Evolutionary conservation across 768 basidiomycete species (phyloP).

Genomic region (Mycena leptocephala): DNA sequence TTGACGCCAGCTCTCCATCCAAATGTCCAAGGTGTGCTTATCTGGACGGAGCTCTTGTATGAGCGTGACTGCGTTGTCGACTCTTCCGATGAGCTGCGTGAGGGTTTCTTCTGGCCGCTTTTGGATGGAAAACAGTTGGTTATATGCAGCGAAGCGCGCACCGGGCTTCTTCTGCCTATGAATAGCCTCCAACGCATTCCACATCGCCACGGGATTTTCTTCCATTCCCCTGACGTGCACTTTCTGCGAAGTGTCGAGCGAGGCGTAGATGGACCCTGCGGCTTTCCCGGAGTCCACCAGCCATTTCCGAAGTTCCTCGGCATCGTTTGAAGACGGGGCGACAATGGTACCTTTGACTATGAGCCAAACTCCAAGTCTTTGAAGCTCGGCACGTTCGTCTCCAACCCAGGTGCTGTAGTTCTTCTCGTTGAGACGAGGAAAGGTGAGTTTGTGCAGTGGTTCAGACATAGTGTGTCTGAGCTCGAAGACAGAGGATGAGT

Average conservation of each 20-base stretch:
- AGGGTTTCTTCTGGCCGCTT: background rate
- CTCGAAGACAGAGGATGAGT: background rate
- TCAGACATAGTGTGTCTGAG: background rate
- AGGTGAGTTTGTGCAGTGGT: background rate
- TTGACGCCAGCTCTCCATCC: constrained; percentile 39
- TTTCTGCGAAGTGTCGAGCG: constrained; percentile 38
- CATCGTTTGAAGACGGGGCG: too few species aligned
- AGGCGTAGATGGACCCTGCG: constrained; percentile 39
- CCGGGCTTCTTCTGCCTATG: constrained; percentile 42
- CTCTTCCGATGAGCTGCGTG: constrained; percentile 18
- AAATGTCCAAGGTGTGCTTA: constrained; percentile 25
- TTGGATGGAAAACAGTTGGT: background rate
- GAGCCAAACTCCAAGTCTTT: too few species aligned
- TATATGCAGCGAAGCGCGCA: constrained; percentile 32
- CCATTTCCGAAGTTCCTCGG: background rate
- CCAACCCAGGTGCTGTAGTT: background rate
- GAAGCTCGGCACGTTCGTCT: too few species aligned
- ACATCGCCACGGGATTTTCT: constrained; percentile 42
- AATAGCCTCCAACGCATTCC: constrained; percentile 31
- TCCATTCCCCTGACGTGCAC: constrained; percentile 35
- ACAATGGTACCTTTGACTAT: too few species aligned
- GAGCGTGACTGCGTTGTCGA: constrained; percentile 30
- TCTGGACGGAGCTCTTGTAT: constrained; percentile 37
- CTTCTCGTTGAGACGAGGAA: background rate
- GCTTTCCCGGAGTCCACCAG: constrained; percentile 26